phyloP scores from a whole-genome alignment of 1,284 basidiomycete genomes.

The Ceratobasidium sp. region DNA sequence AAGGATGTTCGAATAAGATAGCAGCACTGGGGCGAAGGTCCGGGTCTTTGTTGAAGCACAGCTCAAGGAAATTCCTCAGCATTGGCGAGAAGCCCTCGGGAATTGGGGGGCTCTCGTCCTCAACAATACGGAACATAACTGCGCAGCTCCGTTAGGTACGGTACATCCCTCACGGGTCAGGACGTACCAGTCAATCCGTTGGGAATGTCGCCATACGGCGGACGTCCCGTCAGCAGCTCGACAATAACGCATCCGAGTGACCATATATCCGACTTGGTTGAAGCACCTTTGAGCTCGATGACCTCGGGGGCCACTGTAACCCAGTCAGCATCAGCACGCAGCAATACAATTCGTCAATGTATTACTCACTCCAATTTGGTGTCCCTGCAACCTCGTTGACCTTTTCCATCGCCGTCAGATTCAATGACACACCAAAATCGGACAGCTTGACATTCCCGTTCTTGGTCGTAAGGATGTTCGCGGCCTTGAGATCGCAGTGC shows the following conservation, averaged over 20 bases:
- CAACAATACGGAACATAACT: conserved; percentile 97
- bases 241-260: conserved; percentile 93
- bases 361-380: conserved; percentile 83
- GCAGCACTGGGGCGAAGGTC: conserved; percentile 79
- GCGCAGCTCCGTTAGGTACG: conserved; percentile 42
- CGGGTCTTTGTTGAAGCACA: conserved; percentile 92
- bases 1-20: conserved; percentile 84
- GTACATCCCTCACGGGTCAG: conserved; percentile 26
- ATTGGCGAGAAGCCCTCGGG: conserved; percentile 78
- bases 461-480: conserved; percentile 97
- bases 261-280: conserved; percentile 76
- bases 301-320: conserved; percentile 86
- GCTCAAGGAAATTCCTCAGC: conserved; percentile 77
- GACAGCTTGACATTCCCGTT: conserved; percentile 97
- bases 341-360: not conserved
- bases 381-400: conserved; percentile 82
- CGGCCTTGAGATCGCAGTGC: conserved; percentile 95
- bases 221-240: conserved; percentile 89
- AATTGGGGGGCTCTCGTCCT: conserved; percentile 86
- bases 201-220: conserved; percentile 86
- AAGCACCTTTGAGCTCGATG: conserved; percentile 73
- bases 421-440: conserved; percentile 98
- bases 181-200: conserved; percentile 83
- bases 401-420: conserved; percentile 90
- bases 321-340: conserved; percentile 18